Conservation (phyloP, 163 green algal genomes). For the Chloromonas sp. region DNA sequence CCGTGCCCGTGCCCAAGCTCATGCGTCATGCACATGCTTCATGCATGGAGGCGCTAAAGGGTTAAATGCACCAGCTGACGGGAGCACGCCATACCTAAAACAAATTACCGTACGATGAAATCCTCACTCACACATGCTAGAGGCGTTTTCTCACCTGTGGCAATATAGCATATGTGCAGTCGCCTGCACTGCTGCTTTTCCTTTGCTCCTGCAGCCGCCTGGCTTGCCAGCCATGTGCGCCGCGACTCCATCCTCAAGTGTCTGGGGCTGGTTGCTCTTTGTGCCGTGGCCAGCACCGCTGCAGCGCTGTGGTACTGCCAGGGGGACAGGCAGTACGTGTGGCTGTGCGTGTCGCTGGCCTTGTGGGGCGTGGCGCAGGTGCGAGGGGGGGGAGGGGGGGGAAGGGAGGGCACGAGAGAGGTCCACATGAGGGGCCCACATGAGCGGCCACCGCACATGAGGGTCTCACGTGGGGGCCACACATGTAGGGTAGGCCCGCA, state of each 20-base stretch:
- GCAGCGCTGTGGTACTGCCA: slow-evolving; percentile 11
- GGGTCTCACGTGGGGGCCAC: no score
- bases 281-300: slow-evolving; percentile 18
- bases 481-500: no score
- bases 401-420: neutral
- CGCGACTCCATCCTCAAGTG: slow-evolving; percentile 22
- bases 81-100: neutral
- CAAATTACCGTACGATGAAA: no score
- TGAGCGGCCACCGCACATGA: no score
- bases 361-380: slow-evolving; percentile 36
- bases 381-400: neutral
- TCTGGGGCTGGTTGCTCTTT: slow-evolving; percentile 11
- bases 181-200: neutral
- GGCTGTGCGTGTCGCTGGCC: slow-evolving; percentile 27
- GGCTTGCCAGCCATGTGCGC: slow-evolving; percentile 16
- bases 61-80: neutral
- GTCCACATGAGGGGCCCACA: no score
- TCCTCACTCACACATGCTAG: no score
- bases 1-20: no score
- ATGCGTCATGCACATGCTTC: neutral
- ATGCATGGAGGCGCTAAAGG: neutral
- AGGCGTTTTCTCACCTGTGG: no score
- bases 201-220: slow-evolving; percentile 13
- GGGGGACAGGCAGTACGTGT: slow-evolving; percentile 10
- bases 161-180: neutral